Base-by-base conservation (phyloP, 768 basidiomycete species). In the Naganishia onofrii region DNA sequence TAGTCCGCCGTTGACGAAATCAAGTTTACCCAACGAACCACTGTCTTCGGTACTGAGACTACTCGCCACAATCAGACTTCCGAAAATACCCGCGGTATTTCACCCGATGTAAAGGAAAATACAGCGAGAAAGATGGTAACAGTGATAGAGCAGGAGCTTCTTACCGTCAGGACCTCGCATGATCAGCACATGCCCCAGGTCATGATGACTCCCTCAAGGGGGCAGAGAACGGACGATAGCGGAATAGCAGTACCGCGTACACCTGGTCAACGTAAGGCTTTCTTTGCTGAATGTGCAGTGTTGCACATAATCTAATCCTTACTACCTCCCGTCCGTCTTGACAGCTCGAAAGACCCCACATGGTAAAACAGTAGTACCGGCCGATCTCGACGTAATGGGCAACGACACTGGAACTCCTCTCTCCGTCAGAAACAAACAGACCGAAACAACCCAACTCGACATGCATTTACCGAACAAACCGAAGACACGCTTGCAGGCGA, bases 241-340 rank as follows among this genome's bases (percentile, higher is more conserved):
- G 34, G 23, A 34, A 23, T 44, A 29, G 38, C 23, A 17, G 60
- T 26, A 44, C 12, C 38, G 26, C 38, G 60, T 0, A 63, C 60
- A 26, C 60, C 60, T 3, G 60, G 60, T 44, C 60, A 63, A 44
- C 60, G 60, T 63, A n/a, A 63, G 60, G 21, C 48, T 51, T 63
- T 13, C n/a, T 5, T 32, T 23, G n/a, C 3, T 38, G 15, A 9
- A 34, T 12, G 29, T 31, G 29, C 54, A 53, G 3, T 56, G 28
- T 34, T 46, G 13, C 23, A 42, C 2, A 28, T n/a, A n/a, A 26
- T 23, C 48, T 51, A n/a, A 51, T 23, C 17, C 7, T 60, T 1
- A 19, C 17, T 3, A 23, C 38, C 15, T 44, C 12, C 21, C 3
- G 2, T 63, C 21, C 36, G 8, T 28, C 26, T 7, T 21, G 7